Percentiles rank a stretch among this genome's conserved stretches.
Conservation (phyloP, 2,329 filamentous ascomycete species). For the Ceratocystis harringtonii region DNA sequence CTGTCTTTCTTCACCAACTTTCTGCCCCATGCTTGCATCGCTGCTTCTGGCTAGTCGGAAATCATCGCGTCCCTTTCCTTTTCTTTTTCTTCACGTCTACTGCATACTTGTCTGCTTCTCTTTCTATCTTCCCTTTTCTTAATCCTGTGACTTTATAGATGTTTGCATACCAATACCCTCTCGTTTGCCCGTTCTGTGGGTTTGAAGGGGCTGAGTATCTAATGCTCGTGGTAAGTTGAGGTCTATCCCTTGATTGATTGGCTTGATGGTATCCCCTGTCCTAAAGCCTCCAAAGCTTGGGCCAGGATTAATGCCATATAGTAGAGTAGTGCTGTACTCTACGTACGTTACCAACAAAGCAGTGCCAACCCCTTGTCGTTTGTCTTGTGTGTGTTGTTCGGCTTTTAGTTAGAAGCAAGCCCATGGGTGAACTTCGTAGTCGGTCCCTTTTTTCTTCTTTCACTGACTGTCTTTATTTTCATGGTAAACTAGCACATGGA, state of each 20-base stretch:
- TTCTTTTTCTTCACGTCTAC: not conserved
- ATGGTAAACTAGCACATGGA: not conserved
- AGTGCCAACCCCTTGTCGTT: not conserved
- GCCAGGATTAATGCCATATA: not conserved
- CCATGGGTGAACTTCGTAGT: not conserved
- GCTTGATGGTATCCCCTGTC: not conserved
- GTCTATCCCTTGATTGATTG: not conserved
- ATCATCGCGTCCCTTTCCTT: not conserved
- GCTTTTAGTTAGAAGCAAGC: not conserved
- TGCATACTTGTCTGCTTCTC: not conserved
- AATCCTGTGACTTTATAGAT: not conserved
- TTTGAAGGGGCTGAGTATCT: not conserved
- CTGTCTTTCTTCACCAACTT: too few species aligned
- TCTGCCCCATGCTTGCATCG: not conserved
- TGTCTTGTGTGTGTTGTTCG: not conserved
- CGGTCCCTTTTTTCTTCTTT: not conserved
- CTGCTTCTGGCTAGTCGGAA: not conserved
- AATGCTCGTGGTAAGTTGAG: constrained; percentile 11
- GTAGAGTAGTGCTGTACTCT: not conserved
- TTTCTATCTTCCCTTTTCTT: not conserved
- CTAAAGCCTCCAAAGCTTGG: not conserved
- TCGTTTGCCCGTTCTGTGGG: constrained; percentile 11
- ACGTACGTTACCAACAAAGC: not conserved
- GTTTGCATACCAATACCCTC: not conserved
- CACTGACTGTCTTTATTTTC: not conserved